Conservation (phyloP, 164 flowering plant species). For the Hamamelis virginiana region DNA sequence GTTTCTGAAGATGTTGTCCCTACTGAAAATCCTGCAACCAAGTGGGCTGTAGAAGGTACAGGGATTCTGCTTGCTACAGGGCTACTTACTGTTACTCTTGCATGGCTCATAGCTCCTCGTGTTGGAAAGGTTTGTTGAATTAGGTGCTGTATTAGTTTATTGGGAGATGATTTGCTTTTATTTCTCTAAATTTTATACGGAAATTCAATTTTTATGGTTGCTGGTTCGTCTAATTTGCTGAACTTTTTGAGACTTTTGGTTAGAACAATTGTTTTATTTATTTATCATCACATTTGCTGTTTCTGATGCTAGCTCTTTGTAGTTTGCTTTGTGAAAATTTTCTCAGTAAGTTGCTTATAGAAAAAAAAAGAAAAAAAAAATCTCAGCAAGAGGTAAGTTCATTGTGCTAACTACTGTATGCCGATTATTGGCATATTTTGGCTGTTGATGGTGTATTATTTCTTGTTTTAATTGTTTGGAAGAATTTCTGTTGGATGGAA, state of each 20-base stretch:
- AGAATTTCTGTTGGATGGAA: too few relatives aligned
- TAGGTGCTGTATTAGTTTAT: neutral
- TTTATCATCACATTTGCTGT: neutral
- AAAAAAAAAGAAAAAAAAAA: too few relatives aligned
- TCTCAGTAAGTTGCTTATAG: too few relatives aligned
- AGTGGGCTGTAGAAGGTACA: conserved; percentile 94
- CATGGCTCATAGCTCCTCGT: conserved; percentile 96
- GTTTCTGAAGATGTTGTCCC: conserved; percentile 39
- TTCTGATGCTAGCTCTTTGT: neutral
- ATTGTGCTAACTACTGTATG: neutral
- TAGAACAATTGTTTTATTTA: neutral
- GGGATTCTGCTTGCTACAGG: conserved; percentile 96
- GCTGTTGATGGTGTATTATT: too few relatives aligned
- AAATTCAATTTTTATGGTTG: neutral
- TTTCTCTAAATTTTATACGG: neutral
- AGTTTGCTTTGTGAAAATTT: neutral
- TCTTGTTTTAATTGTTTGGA: too few relatives aligned
- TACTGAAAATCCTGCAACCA: conserved; percentile 69
- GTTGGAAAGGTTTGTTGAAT: conserved; percentile 76
- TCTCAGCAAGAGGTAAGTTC: neutral
- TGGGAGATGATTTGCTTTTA: neutral
- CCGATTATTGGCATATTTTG: too few relatives aligned
- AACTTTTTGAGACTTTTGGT: too few relatives aligned
- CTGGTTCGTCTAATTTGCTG: too few relatives aligned
- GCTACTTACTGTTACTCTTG: conserved; percentile 88